phyloP scores from a whole-genome alignment of 2,329 filamentous ascomycete species.

The Apiospora arundinis region DNA sequence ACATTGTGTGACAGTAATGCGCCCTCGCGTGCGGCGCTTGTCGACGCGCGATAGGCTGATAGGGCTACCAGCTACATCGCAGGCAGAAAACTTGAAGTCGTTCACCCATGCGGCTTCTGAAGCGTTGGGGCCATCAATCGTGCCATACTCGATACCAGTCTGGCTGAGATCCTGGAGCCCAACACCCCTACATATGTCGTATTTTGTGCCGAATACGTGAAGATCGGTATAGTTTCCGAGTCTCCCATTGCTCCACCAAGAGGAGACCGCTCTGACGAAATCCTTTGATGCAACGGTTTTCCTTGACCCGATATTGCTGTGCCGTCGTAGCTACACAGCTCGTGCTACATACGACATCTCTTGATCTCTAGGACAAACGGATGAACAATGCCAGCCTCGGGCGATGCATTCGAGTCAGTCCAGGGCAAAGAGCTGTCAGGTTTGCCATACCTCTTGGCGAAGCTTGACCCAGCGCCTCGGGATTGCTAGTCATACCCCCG shows the following conservation, averaged over 20 bases:
- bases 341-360: not conserved
- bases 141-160: not conserved
- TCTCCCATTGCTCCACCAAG: not conserved
- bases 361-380: not conserved
- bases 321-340: not conserved
- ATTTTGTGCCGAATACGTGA: not conserved
- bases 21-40: not conserved
- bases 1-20: not conserved
- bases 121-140: not conserved
- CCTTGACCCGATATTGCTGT: not conserved
- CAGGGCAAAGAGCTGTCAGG: not conserved
- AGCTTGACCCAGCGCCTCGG: not conserved
- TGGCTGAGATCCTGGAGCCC: conserved; percentile 1
- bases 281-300: not conserved
- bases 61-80: no score
- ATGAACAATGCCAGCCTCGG: not conserved
- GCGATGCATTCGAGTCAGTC: not conserved
- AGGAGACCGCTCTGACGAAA: not conserved
- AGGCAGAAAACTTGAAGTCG: no score
- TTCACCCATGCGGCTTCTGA: not conserved
- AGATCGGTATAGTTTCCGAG: conserved; percentile 4
- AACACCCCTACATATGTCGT: not conserved
- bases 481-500: not conserved
- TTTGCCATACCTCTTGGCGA: not conserved
- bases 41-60: not conserved